Conservation (phyloP, 768 basidiomycete genomes). For the Krasilnikovozyma curviuscula region DNA sequence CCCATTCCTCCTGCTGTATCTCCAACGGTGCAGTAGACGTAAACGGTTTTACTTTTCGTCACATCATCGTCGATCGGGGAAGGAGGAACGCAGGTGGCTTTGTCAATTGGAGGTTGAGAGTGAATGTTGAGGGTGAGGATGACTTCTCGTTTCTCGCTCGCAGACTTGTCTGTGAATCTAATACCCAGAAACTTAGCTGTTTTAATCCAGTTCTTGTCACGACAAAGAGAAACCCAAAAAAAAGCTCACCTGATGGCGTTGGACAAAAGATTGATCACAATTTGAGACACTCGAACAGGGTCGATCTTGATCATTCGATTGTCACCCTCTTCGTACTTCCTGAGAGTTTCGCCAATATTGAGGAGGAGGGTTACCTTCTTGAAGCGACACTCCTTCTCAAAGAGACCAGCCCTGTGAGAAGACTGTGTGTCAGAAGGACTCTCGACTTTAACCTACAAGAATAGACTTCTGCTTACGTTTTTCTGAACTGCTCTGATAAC, state of each 20-base stretch:
- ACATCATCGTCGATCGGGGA: slow-evolving; percentile 10
- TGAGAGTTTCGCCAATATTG: slow-evolving; percentile 22
- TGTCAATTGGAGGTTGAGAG: slow-evolving; percentile 19
- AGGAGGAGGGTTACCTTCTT: slow-evolving; percentile 24
- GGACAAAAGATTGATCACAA: slow-evolving; percentile 25
- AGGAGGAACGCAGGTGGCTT: slow-evolving; percentile 20
- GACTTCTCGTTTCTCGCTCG: slow-evolving; percentile 13
- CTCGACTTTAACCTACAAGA: slow-evolving; percentile 21
- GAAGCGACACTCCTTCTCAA: slow-evolving; percentile 22
- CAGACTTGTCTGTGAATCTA: neutral
- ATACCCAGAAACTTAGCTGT: neutral
- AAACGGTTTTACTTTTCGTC: slow-evolving; percentile 15
- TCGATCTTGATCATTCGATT: slow-evolving; percentile 17
- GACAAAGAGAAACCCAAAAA: too few relatives aligned
- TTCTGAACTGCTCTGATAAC: slow-evolving; percentile 22
- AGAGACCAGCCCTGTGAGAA: too few relatives aligned
- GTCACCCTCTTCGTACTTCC: slow-evolving; percentile 10
- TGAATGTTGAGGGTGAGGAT: slow-evolving; percentile 24
- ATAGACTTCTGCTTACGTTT: slow-evolving; percentile 23
- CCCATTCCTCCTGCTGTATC: slow-evolving; percentile 23
- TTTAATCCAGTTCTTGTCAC: slow-evolving; percentile 13
- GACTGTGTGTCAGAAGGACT: slow-evolving; percentile 21
- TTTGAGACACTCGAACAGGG: slow-evolving; percentile 21
- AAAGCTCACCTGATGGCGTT: slow-evolving; percentile 26
- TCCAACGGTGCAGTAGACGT: slow-evolving; percentile 20